Conservation (phyloP, 2,329 filamentous ascomycete genomes). For the Alternaria conjuncta region DNA sequence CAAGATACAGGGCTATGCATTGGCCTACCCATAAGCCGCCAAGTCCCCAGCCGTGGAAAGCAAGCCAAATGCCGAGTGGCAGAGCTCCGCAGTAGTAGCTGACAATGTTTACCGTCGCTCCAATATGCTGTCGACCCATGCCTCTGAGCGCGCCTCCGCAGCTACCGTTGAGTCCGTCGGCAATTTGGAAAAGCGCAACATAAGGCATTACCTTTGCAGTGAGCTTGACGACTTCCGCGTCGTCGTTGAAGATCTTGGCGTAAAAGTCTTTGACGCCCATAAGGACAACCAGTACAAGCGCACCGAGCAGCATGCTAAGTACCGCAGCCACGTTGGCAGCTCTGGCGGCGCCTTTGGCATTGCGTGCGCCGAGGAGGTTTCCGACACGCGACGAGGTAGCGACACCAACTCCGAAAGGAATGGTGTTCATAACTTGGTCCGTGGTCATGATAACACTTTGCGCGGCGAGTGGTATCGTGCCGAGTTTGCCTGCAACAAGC, state of each 20-base stretch:
- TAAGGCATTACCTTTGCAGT: constrained; percentile 82
- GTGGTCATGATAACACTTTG: constrained; percentile 91
- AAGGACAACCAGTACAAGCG: constrained; percentile 69
- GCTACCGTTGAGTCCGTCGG: constrained; percentile 83
- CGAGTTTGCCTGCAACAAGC: constrained; percentile 78
- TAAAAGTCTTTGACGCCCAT: constrained; percentile 76
- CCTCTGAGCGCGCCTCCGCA: constrained; percentile 82
- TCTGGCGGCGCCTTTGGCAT: constrained; percentile 69
- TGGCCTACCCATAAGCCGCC: constrained; percentile 83
- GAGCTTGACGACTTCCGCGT: constrained; percentile 71
- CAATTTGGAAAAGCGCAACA: constrained; percentile 88
- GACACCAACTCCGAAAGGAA: constrained; percentile 86
- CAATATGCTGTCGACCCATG: constrained; percentile 86
- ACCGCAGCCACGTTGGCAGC: constrained; percentile 78
- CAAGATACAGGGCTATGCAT: constrained; percentile 74
- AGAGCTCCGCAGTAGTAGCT: constrained; percentile 85
- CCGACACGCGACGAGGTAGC: constrained; percentile 79
- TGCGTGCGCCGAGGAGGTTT: constrained; percentile 75
- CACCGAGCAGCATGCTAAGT: constrained; percentile 73
- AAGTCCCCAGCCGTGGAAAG: constrained; percentile 85
- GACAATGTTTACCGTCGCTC: constrained; percentile 79
- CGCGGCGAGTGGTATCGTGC: constrained; percentile 78
- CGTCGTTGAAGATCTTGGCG: constrained; percentile 81
- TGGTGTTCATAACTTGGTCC: constrained; percentile 83
- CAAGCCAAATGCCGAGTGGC: constrained; percentile 81